These are phyloP conservation scores for Saccharomyces pastorianus DNA, from an alignment of 1,139 yeast species.

Conservation along the genomic window DNA sequence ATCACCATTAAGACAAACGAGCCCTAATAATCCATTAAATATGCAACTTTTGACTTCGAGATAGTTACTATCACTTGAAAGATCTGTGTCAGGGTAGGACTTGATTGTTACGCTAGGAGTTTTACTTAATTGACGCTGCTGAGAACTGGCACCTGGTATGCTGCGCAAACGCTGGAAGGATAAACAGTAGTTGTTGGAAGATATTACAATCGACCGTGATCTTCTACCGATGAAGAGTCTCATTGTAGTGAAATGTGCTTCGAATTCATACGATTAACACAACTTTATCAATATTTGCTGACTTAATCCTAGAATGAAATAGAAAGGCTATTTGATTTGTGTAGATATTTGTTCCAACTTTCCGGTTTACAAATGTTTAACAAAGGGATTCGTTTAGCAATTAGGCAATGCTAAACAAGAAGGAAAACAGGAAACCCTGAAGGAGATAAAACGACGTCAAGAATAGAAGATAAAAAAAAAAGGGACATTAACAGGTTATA, in stretches of 20 bases:
- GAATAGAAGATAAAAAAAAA: not conserved
- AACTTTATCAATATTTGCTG: not conserved
- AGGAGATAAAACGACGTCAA: not conserved
- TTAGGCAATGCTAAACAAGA: not conserved
- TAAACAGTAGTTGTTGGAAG: conserved; percentile 18
- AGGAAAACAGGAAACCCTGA: not conserved
- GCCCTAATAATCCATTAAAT: conserved; percentile 53
- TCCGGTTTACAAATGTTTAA: not conserved
- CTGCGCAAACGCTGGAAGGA: conserved; percentile 15
- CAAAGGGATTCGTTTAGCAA: not conserved
- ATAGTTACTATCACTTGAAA: conserved; percentile 13
- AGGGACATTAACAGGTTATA: not conserved
- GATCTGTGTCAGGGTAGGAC: conserved; percentile 14
- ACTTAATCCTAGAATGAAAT: not conserved
- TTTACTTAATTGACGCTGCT: conserved; percentile 10
- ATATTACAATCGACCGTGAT: conserved; percentile 21
- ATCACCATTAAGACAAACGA: conserved; percentile 46
- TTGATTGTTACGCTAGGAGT: conserved; percentile 19
- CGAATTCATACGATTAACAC: not conserved
- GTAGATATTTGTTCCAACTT: not conserved
- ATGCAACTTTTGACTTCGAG: conserved; percentile 17
- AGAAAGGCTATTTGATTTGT: not conserved
- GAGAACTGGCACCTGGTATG: not conserved
- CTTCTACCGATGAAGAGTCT: conserved; percentile 21
- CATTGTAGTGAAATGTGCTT: conserved; percentile 5